Evolutionary conservation across 805 yeast genomes (phyloP).

Genomic region (Saccharomycopsis oosterbeekiorum): DNA sequence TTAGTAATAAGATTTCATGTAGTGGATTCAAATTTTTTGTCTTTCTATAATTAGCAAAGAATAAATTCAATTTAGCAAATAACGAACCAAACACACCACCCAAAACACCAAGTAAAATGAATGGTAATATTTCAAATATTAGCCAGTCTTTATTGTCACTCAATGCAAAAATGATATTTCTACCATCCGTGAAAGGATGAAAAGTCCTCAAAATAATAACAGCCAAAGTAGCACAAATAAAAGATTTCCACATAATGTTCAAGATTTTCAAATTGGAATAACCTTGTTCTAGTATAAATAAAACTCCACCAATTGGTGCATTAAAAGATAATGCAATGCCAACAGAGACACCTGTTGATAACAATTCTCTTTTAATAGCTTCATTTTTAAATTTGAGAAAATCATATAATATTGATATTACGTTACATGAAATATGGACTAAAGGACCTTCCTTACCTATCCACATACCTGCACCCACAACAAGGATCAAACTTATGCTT

Average conservation of each 20-base stretch:
- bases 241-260: constrained; percentile 72
- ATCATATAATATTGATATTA: constrained; percentile 26
- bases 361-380: constrained; percentile 53
- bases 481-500: constrained; percentile 46
- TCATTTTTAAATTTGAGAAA: constrained; percentile 30
- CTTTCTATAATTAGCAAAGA: constrained; percentile 30
- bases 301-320: constrained; percentile 81
- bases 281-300: constrained; percentile 63
- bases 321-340: constrained; percentile 82
- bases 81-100: constrained; percentile 61
- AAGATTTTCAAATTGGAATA: constrained; percentile 55
- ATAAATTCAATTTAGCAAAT: constrained; percentile 39
- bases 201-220: constrained; percentile 47
- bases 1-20: constrained; percentile 38
- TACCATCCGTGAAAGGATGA: constrained; percentile 35
- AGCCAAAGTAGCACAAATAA: constrained; percentile 68
- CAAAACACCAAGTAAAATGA: constrained; percentile 53
- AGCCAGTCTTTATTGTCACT: constrained; percentile 66
- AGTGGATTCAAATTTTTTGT: constrained; percentile 22
- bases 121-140: constrained; percentile 59
- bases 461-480: constrained; percentile 72
- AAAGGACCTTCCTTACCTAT: constrained; percentile 83
- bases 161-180: constrained; percentile 55
- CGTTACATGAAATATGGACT: constrained; percentile 66
- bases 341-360: constrained; percentile 70